Evolutionary conservation across 108 stramenopile species (phyloP).

Genomic region (Nitzschia sp.): DNA sequence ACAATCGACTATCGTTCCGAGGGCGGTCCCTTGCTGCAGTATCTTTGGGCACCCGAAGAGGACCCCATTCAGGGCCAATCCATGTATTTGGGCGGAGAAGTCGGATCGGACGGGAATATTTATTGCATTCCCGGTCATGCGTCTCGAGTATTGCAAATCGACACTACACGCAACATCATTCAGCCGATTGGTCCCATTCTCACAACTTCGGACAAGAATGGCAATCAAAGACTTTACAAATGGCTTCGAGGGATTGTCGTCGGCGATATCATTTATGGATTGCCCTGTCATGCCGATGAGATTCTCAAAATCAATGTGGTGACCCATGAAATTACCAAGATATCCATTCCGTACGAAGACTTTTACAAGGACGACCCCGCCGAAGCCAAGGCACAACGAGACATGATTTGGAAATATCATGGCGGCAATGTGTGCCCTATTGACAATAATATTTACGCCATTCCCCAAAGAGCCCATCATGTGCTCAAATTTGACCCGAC

Average conservation of each 20-base stretch:
- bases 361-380: conserved; percentile 37
- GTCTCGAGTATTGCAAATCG: conserved; percentile 60
- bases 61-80: conserved; percentile 50
- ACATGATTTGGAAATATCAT: conserved; percentile 82
- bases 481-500: conserved; percentile 78
- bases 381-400: conserved; percentile 37
- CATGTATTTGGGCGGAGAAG: conserved; percentile 78
- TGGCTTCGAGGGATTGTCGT: conserved; percentile 83
- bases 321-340: conserved; percentile 52
- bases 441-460: conserved; percentile 83
- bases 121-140: conserved; percentile 88
- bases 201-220: conserved; percentile 3
- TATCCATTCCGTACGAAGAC: conserved; percentile 70
- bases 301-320: conserved; percentile 71
- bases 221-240: conserved; percentile 69
- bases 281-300: conserved; percentile 82
- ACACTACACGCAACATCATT: conserved; percentile 52
- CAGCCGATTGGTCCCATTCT: conserved; percentile 68
- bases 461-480: conserved; percentile 70
- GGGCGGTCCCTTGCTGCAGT: conserved; percentile 38
- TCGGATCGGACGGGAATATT: conserved; percentile 67
- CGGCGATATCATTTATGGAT: conserved; percentile 72
- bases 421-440: conserved; percentile 71
- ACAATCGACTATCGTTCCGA: conserved; percentile 37
- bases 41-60: conserved; percentile 31